These are phyloP conservation scores for Cantharellus cinnabarinus DNA, from an alignment of 768 basidiomycete genomes.

Conservation along the genomic window DNA sequence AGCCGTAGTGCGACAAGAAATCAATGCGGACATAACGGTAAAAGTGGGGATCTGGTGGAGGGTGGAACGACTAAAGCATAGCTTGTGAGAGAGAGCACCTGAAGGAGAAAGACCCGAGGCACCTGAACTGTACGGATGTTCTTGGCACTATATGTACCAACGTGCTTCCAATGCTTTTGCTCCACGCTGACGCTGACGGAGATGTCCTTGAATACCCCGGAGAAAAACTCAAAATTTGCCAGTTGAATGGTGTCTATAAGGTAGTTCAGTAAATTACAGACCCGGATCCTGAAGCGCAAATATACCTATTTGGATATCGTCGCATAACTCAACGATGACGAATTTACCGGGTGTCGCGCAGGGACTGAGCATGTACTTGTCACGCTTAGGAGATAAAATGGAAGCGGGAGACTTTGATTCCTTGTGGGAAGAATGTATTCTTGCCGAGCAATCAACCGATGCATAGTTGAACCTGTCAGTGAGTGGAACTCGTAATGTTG, in stretches of 20 bases:
- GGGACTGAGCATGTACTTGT: conserved; percentile 92
- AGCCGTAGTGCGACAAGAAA: conserved; percentile 82
- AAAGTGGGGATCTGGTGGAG: conserved; percentile 53
- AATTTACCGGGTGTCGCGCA: conserved; percentile 46
- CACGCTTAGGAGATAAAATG: conserved; percentile 75
- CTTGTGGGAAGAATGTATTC: conserved; percentile 67
- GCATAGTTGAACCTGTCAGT: conserved; percentile 92
- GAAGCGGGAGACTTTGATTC: conserved; percentile 64
- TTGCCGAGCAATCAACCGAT: conserved; percentile 76
- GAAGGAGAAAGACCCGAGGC: conserved; percentile 12
- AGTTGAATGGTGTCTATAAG: conserved; percentile 67
- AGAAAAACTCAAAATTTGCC: conserved; percentile 96
- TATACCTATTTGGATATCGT: conserved; percentile 63
- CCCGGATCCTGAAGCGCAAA: neutral
- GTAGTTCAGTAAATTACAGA: neutral
- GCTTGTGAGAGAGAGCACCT: neutral
- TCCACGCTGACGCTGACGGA: conserved; percentile 51
- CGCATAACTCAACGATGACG: conserved; percentile 90
- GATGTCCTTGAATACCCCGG: conserved; percentile 86
- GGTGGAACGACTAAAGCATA: conserved; percentile 45
- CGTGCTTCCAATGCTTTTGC: conserved; percentile 40
- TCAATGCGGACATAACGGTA: conserved; percentile 89
- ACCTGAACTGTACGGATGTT: conserved; percentile 86
- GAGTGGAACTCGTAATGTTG: conserved; percentile 51
- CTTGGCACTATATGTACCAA: conserved; percentile 65